These are phyloP conservation scores for Fusarium odoratissimum DNA, from an alignment of 2,329 filamentous ascomycete species.

Conservation along the genomic window DNA sequence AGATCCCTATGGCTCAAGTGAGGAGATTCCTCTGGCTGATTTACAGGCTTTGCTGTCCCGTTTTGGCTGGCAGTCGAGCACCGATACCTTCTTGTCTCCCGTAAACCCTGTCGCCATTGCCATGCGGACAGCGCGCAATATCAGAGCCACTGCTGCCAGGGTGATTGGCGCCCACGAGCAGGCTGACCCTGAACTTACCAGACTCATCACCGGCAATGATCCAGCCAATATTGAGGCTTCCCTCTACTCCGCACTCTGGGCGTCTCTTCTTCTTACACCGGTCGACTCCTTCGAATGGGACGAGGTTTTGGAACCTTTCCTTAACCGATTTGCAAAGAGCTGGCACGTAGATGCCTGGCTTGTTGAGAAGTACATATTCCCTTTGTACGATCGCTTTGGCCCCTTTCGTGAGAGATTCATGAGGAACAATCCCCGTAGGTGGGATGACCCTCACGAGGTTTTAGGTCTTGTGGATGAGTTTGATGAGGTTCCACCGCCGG, in stretches of 20 bases:
- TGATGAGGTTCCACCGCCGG: constrained; percentile 56
- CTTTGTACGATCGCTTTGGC: constrained; percentile 65
- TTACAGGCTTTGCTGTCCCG: constrained; percentile 70
- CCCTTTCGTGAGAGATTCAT: constrained; percentile 45
- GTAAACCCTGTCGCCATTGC: constrained; percentile 76
- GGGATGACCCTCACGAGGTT: constrained; percentile 48
- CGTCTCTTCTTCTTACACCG: constrained; percentile 67
- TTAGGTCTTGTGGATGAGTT: constrained; percentile 55
- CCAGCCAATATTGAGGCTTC: constrained; percentile 64
- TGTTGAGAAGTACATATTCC: constrained; percentile 72
- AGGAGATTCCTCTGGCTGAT: constrained; percentile 71
- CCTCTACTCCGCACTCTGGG: constrained; percentile 81
- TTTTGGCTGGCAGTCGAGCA: constrained; percentile 56
- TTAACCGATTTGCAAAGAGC: constrained; percentile 56
- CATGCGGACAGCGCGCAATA: constrained; percentile 79
- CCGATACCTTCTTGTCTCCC: constrained; percentile 68
- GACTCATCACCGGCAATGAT: constrained; percentile 51
- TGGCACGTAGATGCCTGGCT: constrained; percentile 76
- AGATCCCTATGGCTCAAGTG: constrained; percentile 79
- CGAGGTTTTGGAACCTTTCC: constrained; percentile 72
- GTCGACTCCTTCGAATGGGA: constrained; percentile 64
- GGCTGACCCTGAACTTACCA: constrained; percentile 45
- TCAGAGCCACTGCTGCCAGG: constrained; percentile 72
- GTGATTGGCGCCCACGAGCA: constrained; percentile 46
- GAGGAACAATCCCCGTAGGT: constrained; percentile 42